Evolutionary conservation across 2,329 filamentous ascomycete species (phyloP).

Genomic region (Apiospora marii): DNA sequence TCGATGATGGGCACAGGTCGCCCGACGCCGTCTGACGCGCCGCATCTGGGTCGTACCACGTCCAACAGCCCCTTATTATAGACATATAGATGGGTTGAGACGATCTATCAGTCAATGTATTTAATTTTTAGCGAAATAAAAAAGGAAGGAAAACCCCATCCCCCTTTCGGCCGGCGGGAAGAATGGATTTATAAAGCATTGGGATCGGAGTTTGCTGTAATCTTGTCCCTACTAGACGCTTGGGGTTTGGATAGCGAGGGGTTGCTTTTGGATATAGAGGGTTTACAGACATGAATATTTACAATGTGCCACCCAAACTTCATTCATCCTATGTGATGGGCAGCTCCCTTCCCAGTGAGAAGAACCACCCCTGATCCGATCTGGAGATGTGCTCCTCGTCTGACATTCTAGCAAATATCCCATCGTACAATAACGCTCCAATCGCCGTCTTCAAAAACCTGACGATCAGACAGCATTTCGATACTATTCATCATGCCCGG

Average conservation of each 20-base stretch:
- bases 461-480: no score
- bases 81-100: not conserved
- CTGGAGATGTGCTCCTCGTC: no score
- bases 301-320: not conserved
- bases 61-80: conserved; percentile 14
- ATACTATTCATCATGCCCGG: no score
- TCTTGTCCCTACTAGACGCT: not conserved
- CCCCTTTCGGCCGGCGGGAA: not conserved
- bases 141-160: not conserved
- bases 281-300: not conserved
- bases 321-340: no score
- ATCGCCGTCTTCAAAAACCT: no score
- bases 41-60: conserved; percentile 11
- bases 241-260: not conserved
- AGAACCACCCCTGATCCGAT: no score
- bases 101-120: not conserved
- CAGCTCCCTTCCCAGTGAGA: not conserved
- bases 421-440: no score
- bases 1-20: not conserved
- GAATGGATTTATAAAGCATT: not conserved
- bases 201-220: not conserved
- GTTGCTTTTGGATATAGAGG: not conserved
- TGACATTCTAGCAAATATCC: no score
- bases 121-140: not conserved
- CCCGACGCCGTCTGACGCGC: not conserved